phyloP scores from a whole-genome alignment of 108 stramenopile species.

The Nannochloropsis granulata region DNA sequence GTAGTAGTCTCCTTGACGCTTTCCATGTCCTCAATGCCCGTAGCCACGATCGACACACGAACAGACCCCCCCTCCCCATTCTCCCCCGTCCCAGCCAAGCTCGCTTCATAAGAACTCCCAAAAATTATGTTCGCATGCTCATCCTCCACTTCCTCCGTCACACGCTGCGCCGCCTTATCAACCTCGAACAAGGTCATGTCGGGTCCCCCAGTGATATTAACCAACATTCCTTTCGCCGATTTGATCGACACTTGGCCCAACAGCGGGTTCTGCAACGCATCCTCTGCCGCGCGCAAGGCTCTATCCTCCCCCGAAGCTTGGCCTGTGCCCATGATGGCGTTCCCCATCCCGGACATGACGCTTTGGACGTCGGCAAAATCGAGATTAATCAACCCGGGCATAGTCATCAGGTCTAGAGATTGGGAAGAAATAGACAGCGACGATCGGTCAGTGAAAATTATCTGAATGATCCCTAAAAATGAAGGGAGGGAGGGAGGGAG shows the following conservation, averaged over 20 bases:
- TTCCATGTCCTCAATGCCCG: slow-evolving; percentile 45
- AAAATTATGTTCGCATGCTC: slow-evolving; percentile 60
- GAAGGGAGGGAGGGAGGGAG: too few relatives aligned
- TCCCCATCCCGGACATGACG: slow-evolving; percentile 39
- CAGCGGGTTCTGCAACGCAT: slow-evolving; percentile 29
- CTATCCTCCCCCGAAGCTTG: slow-evolving; percentile 36
- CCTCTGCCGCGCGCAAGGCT: slow-evolving; percentile 35
- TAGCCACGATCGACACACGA: slow-evolving; percentile 55
- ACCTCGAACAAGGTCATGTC: slow-evolving; percentile 53
- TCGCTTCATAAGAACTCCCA: slow-evolving; percentile 50
- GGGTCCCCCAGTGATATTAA: slow-evolving; percentile 57
- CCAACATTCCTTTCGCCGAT: slow-evolving; percentile 41
- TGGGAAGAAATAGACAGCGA: too few relatives aligned
- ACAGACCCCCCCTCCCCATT: slow-evolving; percentile 9
- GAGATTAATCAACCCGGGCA: slow-evolving; percentile 39
- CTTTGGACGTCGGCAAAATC: slow-evolving; percentile 39
- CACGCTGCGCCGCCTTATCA: slow-evolving; percentile 43
- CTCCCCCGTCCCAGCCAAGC: slow-evolving; percentile 40
- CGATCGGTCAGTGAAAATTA: neutral
- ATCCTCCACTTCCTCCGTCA: slow-evolving; percentile 40
- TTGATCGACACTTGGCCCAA: neutral
- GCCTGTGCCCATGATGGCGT: slow-evolving; percentile 43
- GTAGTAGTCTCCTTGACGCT: neutral
- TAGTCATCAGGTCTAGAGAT: slow-evolving; percentile 30
- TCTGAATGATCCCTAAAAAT: too few relatives aligned